phyloP scores from a whole-genome alignment of 352 stramenopile species.

The Phytopythium litorale region DNA sequence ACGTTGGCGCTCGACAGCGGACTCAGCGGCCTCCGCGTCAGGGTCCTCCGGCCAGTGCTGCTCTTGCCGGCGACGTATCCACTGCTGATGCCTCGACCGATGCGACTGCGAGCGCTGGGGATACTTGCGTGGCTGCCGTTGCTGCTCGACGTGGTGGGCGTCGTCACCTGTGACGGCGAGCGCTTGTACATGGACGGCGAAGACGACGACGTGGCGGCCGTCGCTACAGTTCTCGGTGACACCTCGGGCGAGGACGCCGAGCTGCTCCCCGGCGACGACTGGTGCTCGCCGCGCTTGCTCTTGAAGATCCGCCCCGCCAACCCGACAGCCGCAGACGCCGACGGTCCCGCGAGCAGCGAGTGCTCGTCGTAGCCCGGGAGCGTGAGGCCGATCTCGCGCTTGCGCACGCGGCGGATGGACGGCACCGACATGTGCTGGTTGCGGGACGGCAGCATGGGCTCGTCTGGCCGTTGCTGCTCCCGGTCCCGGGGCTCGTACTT shows the following conservation, averaged over 20 bases:
- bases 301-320: conserved; percentile 17
- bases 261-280: conserved; percentile 8
- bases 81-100: conserved; percentile 22
- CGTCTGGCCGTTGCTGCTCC: background rate
- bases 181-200: conserved; percentile 42
- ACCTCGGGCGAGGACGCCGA: conserved; percentile 7
- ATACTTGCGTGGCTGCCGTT: conserved; percentile 25
- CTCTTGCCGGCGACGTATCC: conserved; percentile 7
- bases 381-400: conserved; percentile 26
- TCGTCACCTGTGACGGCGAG: conserved; percentile 21
- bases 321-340: conserved; percentile 7
- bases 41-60: background rate
- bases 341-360: conserved; percentile 2
- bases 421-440: conserved; percentile 4
- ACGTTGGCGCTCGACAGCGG: conserved; percentile 24
- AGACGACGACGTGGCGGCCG: conserved; percentile 54
- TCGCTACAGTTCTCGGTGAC: conserved; percentile 15
- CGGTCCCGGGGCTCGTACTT: background rate
- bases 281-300: conserved; percentile 17
- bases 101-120: conserved; percentile 20
- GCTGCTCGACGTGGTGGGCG: conserved; percentile 20
- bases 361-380: conserved; percentile 24
- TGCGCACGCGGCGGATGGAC: conserved; percentile 17
- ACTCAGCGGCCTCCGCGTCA: background rate
- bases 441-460: background rate